These are phyloP conservation scores for Mycena sp. DNA, from an alignment of 1,284 basidiomycete genomes.

Conservation along the genomic window DNA sequence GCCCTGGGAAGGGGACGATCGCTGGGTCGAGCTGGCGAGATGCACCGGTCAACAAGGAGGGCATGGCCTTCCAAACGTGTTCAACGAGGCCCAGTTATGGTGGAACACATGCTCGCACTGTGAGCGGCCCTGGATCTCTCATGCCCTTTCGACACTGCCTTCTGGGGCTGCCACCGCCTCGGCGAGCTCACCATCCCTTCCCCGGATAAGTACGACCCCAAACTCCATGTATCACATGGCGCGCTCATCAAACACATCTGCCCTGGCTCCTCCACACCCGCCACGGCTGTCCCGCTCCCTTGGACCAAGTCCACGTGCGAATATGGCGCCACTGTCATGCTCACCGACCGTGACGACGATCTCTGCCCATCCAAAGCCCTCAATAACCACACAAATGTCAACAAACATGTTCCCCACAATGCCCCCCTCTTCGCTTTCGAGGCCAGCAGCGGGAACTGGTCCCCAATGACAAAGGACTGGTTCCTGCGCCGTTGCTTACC, in stretches of 20 bases:
- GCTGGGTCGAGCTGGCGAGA: conserved; percentile 33
- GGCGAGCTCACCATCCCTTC: conserved; percentile 37
- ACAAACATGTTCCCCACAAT: not conserved
- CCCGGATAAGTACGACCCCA: conserved; percentile 18
- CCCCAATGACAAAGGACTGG: not conserved
- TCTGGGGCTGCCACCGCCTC: conserved; percentile 40
- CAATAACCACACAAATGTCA: conserved; percentile 35
- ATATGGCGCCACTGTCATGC: conserved; percentile 33
- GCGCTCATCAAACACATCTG: not conserved
- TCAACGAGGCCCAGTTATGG: conserved; percentile 33
- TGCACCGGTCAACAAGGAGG: conserved; percentile 30
- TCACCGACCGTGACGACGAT: conserved; percentile 29
- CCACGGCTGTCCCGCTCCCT: conserved; percentile 34
- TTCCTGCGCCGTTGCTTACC: conserved; percentile 28
- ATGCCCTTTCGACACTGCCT: conserved; percentile 34
- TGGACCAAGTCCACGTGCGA: conserved; percentile 43
- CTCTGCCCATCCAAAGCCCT: conserved; percentile 39
- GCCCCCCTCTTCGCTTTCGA: conserved; percentile 2
- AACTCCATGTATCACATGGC: conserved; percentile 28
- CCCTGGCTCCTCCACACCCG: conserved; percentile 4
- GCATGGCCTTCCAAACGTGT: conserved; percentile 18
- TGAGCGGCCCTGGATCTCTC: conserved; percentile 23
- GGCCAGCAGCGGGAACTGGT: not conserved
- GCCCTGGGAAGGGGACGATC: conserved; percentile 38
- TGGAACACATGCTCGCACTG: conserved; percentile 35